Evolutionary conservation across 2,329 filamentous ascomycete species (phyloP).

Genomic region (Colletotrichum aenigma): DNA sequence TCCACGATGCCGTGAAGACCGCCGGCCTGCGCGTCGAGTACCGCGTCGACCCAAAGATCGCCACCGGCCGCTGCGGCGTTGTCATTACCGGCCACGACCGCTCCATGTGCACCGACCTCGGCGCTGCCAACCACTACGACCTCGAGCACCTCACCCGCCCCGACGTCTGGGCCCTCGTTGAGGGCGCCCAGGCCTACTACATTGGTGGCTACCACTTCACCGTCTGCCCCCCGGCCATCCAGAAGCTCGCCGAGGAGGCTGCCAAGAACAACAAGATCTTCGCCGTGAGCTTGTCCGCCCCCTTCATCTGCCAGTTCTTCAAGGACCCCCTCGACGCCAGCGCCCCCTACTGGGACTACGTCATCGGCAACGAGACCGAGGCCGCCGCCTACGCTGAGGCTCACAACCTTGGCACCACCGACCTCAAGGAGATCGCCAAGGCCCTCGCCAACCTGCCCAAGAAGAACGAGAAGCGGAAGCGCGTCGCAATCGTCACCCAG

Average conservation of each 20-base stretch:
- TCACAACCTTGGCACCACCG: conserved; percentile 75
- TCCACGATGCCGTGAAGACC: conserved; percentile 83
- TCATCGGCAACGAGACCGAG: conserved; percentile 97
- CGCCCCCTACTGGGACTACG: conserved; percentile 90
- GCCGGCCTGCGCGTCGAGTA: conserved; percentile 95
- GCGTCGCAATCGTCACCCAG: conserved; percentile 92
- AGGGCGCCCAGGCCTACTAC: conserved; percentile 89
- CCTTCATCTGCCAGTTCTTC: conserved; percentile 98
- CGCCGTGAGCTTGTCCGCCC: conserved; percentile 89
- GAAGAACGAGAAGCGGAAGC: conserved; percentile 83
- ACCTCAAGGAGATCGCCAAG: conserved; percentile 85
- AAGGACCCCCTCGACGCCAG: conserved; percentile 90
- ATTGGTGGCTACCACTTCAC: conserved; percentile 98
- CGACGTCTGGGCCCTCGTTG: conserved; percentile 88
- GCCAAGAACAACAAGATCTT: conserved; percentile 90
- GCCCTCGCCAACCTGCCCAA: conserved; percentile 88
- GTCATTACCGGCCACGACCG: conserved; percentile 97
- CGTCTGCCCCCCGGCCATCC: conserved; percentile 88
- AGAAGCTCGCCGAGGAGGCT: conserved; percentile 90
- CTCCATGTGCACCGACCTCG: conserved; percentile 92
- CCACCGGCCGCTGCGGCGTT: conserved; percentile 93
- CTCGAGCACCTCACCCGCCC: conserved; percentile 90
- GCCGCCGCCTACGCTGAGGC: conserved; percentile 85
- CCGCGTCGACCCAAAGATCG: conserved; percentile 81
- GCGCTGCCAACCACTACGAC: conserved; percentile 96